Evolutionary conservation across 768 basidiomycete species (phyloP), one percentile per base, ranked within the genome.

Genomic region (Asterophora parasitica): DNA sequence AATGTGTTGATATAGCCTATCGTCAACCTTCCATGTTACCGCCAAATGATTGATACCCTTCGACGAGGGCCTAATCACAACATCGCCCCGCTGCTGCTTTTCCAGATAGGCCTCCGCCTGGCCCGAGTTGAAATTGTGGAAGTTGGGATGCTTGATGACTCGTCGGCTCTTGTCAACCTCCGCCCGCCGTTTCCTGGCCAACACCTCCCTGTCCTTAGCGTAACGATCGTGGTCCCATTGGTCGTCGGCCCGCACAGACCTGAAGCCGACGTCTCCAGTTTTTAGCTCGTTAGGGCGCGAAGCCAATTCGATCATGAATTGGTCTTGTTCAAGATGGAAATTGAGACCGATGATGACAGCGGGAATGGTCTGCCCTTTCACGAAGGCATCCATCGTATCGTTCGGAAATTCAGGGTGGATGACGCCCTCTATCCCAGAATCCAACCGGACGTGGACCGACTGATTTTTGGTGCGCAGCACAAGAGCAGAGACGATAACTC

Each of bases 21-120:
- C 88, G 53, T 94, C 95, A 2, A 99, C 93, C 69, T 98, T 99
- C 96, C 96, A 99, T 0, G 96, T 99, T 8, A 99, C 88, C 36
- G 95, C 95, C 31, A 99, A 74, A 68, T 98, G 96, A 58, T 96
- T 81, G 31, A 76, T 70, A 11, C 95, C 95, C 65, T 94, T 93
- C 4, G 95, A 97, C 13, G 93, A 95, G 0, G 96, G 96, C 37
- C 96, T 76, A 54, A 99, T 92, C 34, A 98, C 89, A 33, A 95
- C 94, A 64, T 98, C 96, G 8, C 96, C 96, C 15, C 91, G 82
- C 57, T 93, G 92, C 62, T 92, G 89, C 56, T 84, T 84, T 55
- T 91, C 88, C 51, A 99, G 73, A 61, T 86, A 88, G 30, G 82
- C 76, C 67, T 98, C 96, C 1, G 96, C 94, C 56, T 96, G 87